A percentile compares a stretch with the other conserved stretches of the same genome.
Conservation (phyloP, 768 basidiomycete species). For the Tulasnella calospora region DNA sequence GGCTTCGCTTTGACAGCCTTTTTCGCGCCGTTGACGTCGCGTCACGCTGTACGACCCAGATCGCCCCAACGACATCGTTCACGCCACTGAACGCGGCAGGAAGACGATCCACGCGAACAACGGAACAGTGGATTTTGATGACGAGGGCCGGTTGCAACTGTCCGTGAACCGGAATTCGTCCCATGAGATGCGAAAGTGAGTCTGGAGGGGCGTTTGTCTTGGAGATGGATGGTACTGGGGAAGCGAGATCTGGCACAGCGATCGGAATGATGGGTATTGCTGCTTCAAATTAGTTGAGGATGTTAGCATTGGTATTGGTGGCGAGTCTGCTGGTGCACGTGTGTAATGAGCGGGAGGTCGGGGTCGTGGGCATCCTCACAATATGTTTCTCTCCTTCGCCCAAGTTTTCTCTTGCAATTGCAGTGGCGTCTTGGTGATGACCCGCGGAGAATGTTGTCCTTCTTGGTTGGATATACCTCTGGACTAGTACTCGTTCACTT, state of each 20-base stretch:
- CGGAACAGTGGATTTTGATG: slow-evolving; percentile 20
- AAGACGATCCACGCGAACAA: slow-evolving; percentile 19
- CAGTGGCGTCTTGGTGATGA: no score
- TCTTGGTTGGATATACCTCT: no score
- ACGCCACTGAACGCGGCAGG: not conserved
- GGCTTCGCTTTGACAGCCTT: no score
- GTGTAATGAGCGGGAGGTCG: not conserved
- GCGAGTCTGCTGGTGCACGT: not conserved
- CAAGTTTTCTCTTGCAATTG: no score
- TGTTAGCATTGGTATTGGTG: not conserved
- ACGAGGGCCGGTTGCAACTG: slow-evolving; percentile 23
- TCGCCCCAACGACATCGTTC: not conserved
- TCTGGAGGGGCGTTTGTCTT: slow-evolving; percentile 37
- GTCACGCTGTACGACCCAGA: slow-evolving; percentile 23
- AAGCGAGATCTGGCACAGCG: not conserved
- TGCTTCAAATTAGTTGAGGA: not conserved
- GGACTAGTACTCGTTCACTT: no score
- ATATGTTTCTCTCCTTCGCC: no score
- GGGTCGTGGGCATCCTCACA: no score
- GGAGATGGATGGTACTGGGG: slow-evolving; percentile 33
- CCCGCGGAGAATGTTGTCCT: no score
- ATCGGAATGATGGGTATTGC: not conserved
- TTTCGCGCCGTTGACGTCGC: no score
- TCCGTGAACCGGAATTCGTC: slow-evolving; percentile 33
- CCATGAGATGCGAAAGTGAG: slow-evolving; percentile 25